Percentiles rank a stretch among this genome's conserved stretches.
phyloP scores from a whole-genome alignment of 2,329 filamentous ascomycete genomes.

The Passalora sequoiae region DNA sequence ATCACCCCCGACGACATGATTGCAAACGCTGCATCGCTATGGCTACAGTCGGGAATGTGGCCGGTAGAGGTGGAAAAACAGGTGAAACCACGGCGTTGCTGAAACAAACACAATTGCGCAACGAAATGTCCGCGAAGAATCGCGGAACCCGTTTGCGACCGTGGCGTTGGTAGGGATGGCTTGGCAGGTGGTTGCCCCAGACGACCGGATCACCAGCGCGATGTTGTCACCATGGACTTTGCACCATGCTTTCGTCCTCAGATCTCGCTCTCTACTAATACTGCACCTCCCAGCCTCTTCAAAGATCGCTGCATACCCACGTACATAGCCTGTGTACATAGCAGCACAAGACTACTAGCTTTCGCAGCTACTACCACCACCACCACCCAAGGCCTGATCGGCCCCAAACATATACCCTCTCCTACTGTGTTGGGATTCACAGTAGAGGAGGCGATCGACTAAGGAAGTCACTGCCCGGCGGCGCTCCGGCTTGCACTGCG shows the following conservation, averaged over 20 bases:
- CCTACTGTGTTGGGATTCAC: constrained; percentile 20
- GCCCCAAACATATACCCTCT: constrained; percentile 12
- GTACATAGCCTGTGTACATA: neutral
- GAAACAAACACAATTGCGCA: neutral
- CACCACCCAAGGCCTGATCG: constrained; percentile 11
- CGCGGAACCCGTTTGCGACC: neutral
- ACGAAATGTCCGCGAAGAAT: neutral
- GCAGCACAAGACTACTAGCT: neutral
- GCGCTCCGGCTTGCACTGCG: constrained; percentile 70
- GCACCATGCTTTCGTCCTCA: neutral
- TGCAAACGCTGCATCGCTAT: constrained; percentile 7
- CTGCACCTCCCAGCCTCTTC: neutral
- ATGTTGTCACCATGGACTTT: neutral
- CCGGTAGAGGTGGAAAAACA: neutral
- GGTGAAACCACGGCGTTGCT: neutral
- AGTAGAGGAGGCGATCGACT: constrained; percentile 17
- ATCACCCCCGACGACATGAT: neutral
- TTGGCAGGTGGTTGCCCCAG: neutral
- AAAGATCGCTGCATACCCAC: neutral
- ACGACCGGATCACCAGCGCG: neutral
- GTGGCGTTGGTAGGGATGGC: neutral
- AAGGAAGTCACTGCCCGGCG: constrained; percentile 56
- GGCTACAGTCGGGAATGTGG: neutral
- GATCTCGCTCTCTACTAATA: neutral
- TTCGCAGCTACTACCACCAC: neutral